phyloP scores from a whole-genome alignment of 2,329 filamentous ascomycete genomes.

The Thelonectria rubi region DNA sequence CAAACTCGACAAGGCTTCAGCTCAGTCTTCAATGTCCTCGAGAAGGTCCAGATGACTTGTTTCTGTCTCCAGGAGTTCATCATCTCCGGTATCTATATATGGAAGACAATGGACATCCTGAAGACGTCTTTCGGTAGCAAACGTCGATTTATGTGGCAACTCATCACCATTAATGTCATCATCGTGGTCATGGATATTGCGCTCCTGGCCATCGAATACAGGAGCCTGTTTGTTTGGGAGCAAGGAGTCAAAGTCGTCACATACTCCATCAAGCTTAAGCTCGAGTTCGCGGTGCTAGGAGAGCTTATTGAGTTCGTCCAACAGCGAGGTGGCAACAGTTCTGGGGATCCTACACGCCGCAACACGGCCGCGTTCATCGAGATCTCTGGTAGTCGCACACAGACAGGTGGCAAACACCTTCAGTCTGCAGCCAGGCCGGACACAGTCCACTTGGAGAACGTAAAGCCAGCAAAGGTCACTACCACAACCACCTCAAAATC shows the following conservation, averaged over 20 bases:
- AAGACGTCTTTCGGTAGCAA: slow-evolving; percentile 17
- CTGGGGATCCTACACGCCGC: not conserved
- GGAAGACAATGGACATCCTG: slow-evolving; percentile 18
- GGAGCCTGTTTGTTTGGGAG: slow-evolving; percentile 15
- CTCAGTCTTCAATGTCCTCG: slow-evolving; percentile 46
- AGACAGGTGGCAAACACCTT: not conserved
- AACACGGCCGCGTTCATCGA: slow-evolving; percentile 19
- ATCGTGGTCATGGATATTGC: slow-evolving; percentile 33
- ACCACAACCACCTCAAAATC: slow-evolving; percentile 3
- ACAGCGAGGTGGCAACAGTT: slow-evolving; percentile 16
- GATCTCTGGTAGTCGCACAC: slow-evolving; percentile 6
- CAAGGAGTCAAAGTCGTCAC: slow-evolving; percentile 25
- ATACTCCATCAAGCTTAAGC: slow-evolving; percentile 46
- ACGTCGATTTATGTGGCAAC: slow-evolving; percentile 24
- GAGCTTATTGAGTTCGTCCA: slow-evolving; percentile 48
- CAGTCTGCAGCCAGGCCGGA: not conserved
- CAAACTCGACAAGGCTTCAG: not conserved
- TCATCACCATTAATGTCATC: slow-evolving; percentile 25
- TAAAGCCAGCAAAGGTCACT: not conserved
- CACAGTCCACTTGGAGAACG: not conserved
- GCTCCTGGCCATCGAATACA: slow-evolving; percentile 27
- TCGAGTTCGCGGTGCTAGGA: slow-evolving; percentile 49
- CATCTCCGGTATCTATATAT: slow-evolving; percentile 12
- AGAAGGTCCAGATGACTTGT: slow-evolving; percentile 17
- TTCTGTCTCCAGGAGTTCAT: slow-evolving; percentile 16